Evolutionary conservation across 768 basidiomycete species (phyloP).

Genomic region (Kwoniella sp.): DNA sequence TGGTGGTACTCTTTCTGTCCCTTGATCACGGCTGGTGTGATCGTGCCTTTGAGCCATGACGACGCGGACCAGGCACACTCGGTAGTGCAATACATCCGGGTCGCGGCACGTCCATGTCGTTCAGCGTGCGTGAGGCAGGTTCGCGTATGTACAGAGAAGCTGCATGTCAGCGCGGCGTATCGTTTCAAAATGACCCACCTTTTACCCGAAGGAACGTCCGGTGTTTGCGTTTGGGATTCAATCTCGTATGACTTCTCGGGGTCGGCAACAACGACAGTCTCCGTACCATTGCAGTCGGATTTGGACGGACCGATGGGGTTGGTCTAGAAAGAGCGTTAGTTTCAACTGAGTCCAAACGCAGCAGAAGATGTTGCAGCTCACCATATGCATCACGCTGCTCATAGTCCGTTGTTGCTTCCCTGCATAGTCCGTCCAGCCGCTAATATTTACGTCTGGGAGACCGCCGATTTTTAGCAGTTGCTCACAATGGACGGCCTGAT

Average conservation of each 20-base stretch:
- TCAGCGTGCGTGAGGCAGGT: constrained; percentile 33
- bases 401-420: constrained; percentile 25
- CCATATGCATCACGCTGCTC: constrained; percentile 39
- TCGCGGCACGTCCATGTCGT: constrained; percentile 20
- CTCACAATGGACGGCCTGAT: too few species aligned
- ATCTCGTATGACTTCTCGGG: constrained; percentile 33
- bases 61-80: constrained; percentile 34
- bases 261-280: constrained; percentile 24
- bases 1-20: constrained; percentile 36
- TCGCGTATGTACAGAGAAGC: constrained; percentile 32
- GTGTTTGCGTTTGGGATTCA: constrained; percentile 32
- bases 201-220: constrained; percentile 37
- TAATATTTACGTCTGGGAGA: constrained; percentile 26
- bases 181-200: constrained; percentile 22
- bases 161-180: constrained; percentile 4
- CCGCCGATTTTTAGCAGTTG: too few species aligned
- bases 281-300: constrained; percentile 30
- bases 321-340: constrained; percentile 19
- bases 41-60: constrained; percentile 29
- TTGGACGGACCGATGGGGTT: constrained; percentile 34
- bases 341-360: not conserved
- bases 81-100: constrained; percentile 36
- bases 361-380: constrained; percentile 7
- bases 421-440: constrained; percentile 26
- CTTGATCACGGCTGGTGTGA: constrained; percentile 42